Evolutionary conservation across 352 stramenopile species (phyloP).

Genomic region (Pythium aphanidermatum): DNA sequence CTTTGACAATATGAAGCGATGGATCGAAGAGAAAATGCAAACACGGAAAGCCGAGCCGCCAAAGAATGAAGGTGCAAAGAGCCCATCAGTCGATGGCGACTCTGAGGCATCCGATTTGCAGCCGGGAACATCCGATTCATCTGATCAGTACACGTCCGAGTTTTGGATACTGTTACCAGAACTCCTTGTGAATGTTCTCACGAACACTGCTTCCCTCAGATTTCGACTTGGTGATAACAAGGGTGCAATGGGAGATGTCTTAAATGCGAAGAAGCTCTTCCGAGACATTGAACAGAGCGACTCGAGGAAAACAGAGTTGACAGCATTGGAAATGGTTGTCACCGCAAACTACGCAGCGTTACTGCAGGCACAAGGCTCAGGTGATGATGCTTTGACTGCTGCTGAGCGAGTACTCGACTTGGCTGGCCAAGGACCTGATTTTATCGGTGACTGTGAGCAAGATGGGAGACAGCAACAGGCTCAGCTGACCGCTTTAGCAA

Average conservation of each 20-base stretch:
- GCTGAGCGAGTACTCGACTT: constrained; percentile 21
- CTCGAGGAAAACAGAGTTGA: not conserved
- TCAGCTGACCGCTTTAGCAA: constrained; percentile 3
- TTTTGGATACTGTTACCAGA: no score
- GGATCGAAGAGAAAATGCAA: not conserved
- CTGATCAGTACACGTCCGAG: no score
- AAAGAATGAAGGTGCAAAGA: not conserved
- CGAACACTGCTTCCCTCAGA: no score
- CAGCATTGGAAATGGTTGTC: constrained; percentile 23
- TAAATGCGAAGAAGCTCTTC: no score
- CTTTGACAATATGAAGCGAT: constrained; percentile 20
- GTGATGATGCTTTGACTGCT: constrained; percentile 26
- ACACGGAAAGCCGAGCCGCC: not conserved
- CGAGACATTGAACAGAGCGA: not conserved
- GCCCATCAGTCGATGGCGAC: no score
- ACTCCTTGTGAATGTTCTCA: no score
- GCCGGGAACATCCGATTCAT: no score
- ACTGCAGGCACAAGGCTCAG: constrained; percentile 27
- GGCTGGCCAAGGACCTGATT: constrained; percentile 5
- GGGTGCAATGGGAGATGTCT: no score
- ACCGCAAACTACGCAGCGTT: constrained; percentile 41
- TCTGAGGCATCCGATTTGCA: no score
- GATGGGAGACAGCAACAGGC: not conserved
- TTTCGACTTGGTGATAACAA: no score
- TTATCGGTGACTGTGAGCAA: not conserved